Evolutionary conservation across 2,329 filamentous ascomycete genomes (phyloP).

Genomic region (Cryphonectria parasitica): DNA sequence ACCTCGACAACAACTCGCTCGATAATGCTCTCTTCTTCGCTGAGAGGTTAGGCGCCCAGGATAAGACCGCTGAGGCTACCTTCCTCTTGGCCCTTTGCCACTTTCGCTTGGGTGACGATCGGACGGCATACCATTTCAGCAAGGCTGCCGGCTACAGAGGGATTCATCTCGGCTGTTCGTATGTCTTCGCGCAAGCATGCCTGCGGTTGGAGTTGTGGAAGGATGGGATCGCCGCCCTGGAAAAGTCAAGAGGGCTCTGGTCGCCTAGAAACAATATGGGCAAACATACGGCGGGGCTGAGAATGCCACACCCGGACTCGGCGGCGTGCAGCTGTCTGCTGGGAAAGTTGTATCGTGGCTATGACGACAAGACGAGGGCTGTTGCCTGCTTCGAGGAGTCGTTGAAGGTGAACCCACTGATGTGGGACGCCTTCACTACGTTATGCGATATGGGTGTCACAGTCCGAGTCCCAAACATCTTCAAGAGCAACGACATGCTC

Average conservation of each 20-base stretch:
- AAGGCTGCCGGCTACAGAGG: slow-evolving; percentile 72
- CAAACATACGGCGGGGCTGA: slow-evolving; percentile 76
- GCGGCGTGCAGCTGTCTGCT: slow-evolving; percentile 82
- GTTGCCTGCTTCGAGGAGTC: slow-evolving; percentile 86
- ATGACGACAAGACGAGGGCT: slow-evolving; percentile 82
- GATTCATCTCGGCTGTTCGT: slow-evolving; percentile 82
- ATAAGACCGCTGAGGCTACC: slow-evolving; percentile 77
- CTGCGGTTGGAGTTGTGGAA: slow-evolving; percentile 76
- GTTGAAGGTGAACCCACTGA: slow-evolving; percentile 88
- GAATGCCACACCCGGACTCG: slow-evolving; percentile 79
- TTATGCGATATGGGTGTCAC: slow-evolving; percentile 86
- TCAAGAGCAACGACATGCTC: slow-evolving; percentile 68
- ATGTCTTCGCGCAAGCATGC: slow-evolving; percentile 89
- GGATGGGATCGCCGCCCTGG: slow-evolving; percentile 81
- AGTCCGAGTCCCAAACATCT: slow-evolving; percentile 83
- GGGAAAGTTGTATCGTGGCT: slow-evolving; percentile 83
- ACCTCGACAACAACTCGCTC: slow-evolving; percentile 86
- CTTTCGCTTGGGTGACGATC: slow-evolving; percentile 78
- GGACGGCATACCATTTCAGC: slow-evolving; percentile 83
- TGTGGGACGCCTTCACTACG: slow-evolving; percentile 94
- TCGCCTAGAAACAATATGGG: slow-evolving; percentile 75
- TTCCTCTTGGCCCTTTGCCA: slow-evolving; percentile 87
- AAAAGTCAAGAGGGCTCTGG: slow-evolving; percentile 81
- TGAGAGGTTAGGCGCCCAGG: slow-evolving; percentile 81
- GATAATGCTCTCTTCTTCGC: slow-evolving; percentile 94